These are phyloP conservation scores for Mercurialis annua DNA, from an alignment of 345 rosid genomes.

Conservation along the genomic window DNA sequence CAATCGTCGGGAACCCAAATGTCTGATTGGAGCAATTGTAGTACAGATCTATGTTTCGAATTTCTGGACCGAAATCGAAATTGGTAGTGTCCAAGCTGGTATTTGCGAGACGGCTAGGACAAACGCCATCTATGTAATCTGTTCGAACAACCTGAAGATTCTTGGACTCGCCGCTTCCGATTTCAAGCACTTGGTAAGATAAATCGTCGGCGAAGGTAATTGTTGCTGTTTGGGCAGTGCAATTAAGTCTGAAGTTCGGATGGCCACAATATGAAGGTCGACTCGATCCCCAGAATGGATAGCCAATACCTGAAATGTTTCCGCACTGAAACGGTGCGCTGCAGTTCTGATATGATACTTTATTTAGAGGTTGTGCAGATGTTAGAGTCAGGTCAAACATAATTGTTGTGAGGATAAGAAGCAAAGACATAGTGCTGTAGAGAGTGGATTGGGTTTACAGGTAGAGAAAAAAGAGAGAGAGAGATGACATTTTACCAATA, in stretches of 20 bases:
- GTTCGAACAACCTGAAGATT: slow-evolving; percentile 21
- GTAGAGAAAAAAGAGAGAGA: not conserved
- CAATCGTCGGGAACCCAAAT: no score
- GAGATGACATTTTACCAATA: not conserved
- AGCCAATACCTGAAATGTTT: slow-evolving; percentile 12
- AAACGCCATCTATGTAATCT: slow-evolving; percentile 17
- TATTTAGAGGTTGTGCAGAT: not conserved
- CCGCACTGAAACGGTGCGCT: slow-evolving; percentile 24
- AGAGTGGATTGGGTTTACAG: not conserved
- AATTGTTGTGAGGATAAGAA: not conserved
- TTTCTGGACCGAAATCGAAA: not conserved
- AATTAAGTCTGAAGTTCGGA: slow-evolving; percentile 22
- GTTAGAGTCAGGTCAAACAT: not conserved
- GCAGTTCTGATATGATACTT: slow-evolving; percentile 16
- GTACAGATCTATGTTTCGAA: slow-evolving; percentile 18
- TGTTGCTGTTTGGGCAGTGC: slow-evolving; percentile 10
- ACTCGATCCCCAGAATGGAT: slow-evolving; percentile 35
- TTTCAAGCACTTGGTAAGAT: slow-evolving; percentile 24
- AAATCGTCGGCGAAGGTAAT: slow-evolving; percentile 23
- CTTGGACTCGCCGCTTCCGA: not conserved
- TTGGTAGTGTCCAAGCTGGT: not conserved
- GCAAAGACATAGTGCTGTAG: not conserved
- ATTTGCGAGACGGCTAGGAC: slow-evolving; percentile 10
- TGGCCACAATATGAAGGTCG: slow-evolving; percentile 26
- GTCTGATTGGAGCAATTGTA: slow-evolving; percentile 15